Evolutionary conservation across 1,139 yeast species (phyloP).

Genomic region (Blastobotrys apis): DNA sequence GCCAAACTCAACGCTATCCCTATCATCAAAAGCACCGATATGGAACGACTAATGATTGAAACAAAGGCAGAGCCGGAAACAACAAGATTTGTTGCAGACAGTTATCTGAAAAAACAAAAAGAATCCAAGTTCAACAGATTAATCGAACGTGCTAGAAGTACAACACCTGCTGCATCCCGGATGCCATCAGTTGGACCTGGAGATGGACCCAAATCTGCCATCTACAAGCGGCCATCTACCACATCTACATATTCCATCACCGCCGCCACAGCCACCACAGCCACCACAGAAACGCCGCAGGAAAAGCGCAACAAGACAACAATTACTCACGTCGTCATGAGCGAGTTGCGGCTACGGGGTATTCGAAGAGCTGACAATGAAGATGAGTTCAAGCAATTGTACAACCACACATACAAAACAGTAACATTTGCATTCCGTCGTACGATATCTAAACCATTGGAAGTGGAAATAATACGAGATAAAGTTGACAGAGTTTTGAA

Average conservation of each 20-base stretch:
- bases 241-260: background rate
- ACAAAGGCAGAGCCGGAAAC: constrained; percentile 12
- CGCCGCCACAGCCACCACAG: background rate
- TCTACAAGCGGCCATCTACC: background rate
- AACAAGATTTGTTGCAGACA: constrained; percentile 1
- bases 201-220: no score
- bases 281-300: constrained; percentile 9
- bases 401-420: constrained; percentile 28
- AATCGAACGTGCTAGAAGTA: constrained; percentile 9
- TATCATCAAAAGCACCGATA: background rate
- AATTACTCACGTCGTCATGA: constrained; percentile 32
- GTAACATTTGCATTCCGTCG: constrained; percentile 29
- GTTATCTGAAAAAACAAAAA: constrained; percentile 3
- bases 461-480: constrained; percentile 24
- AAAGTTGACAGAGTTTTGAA: constrained; percentile 25
- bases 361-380: constrained; percentile 22
- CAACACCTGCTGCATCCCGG: constrained; percentile 2
- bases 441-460: constrained; percentile 12
- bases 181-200: no score
- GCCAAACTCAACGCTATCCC: constrained; percentile 5
- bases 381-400: constrained; percentile 29
- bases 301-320: constrained; percentile 17
- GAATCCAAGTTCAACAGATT: constrained; percentile 12
- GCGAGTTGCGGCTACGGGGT: constrained; percentile 35
- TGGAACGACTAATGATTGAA: background rate